Evolutionary conservation across 2,329 filamentous ascomycete genomes (phyloP).

Genomic region (Mariannaea sp.): DNA sequence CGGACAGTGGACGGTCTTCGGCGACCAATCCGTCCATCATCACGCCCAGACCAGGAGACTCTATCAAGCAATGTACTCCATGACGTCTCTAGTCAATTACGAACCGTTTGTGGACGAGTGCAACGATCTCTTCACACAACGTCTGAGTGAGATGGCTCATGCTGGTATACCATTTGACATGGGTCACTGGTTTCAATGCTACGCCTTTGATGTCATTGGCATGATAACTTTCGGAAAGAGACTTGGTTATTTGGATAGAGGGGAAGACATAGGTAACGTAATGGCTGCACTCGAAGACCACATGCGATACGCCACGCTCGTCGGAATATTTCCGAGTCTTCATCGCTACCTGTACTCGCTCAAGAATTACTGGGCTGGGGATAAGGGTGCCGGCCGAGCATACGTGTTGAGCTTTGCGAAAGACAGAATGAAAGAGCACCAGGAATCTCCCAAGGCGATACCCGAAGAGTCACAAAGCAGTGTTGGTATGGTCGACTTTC

Average conservation of each 20-base stretch:
- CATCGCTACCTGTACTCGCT: constrained; percentile 17
- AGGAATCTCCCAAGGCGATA: constrained; percentile 19
- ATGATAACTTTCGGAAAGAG: constrained; percentile 43
- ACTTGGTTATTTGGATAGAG: constrained; percentile 45
- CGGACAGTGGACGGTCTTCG: constrained; percentile 37
- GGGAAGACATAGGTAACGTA: constrained; percentile 40
- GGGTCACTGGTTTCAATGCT: constrained; percentile 45
- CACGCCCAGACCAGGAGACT: constrained; percentile 37
- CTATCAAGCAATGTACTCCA: constrained; percentile 40
- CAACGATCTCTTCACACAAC: constrained; percentile 35
- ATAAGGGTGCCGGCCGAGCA: constrained; percentile 22
- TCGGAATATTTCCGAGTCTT: constrained; percentile 32
- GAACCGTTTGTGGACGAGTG: constrained; percentile 43
- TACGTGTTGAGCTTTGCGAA: constrained; percentile 26
- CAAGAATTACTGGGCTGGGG: constrained; percentile 29
- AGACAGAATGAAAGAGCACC: constrained; percentile 22
- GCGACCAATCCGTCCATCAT: constrained; percentile 34
- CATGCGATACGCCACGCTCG: constrained; percentile 32
- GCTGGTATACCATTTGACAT: constrained; percentile 34
- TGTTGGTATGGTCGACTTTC: constrained; percentile 26
- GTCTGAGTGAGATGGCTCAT: constrained; percentile 36
- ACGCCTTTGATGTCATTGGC: constrained; percentile 48
- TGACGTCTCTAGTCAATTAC: constrained; percentile 42
- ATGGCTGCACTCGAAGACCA: constrained; percentile 34
- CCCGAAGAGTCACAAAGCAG: neutral